A percentile compares a stretch with the other conserved stretches of the same genome.
Conservation (phyloP, 2,329 filamentous ascomycete species). For the Aureobasidium sp. region DNA sequence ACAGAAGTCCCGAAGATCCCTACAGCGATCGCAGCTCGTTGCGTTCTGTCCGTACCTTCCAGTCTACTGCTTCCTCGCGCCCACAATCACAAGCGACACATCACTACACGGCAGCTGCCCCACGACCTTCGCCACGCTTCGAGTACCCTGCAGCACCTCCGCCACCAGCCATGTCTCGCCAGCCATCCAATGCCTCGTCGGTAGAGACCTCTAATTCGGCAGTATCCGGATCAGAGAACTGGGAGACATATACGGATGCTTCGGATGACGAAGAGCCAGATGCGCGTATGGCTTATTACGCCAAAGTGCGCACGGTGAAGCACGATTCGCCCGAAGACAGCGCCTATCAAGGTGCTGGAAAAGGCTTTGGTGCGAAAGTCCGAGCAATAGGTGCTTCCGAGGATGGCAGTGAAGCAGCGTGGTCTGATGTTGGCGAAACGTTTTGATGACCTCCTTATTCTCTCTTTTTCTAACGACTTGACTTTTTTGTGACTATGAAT, state of each 20-base stretch:
- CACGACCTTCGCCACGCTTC: conserved; percentile 18
- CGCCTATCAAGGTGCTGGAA: conserved; percentile 21
- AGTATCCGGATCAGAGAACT: conserved; percentile 60
- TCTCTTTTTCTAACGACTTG: background rate
- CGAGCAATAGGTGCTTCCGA: conserved; percentile 23
- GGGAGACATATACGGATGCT: conserved; percentile 86
- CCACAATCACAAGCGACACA: conserved; percentile 21
- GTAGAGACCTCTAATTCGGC: conserved; percentile 28
- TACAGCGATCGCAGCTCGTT: conserved; percentile 59
- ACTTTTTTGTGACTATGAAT: background rate
- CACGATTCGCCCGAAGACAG: conserved; percentile 42
- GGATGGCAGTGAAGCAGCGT: conserved; percentile 30
- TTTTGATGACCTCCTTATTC: conserved; percentile 24
- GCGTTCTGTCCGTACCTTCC: conserved; percentile 19
- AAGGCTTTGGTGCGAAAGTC: conserved; percentile 3
- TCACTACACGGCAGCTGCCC: background rate
- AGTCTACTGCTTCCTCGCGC: conserved; percentile 15
- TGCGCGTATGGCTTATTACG: conserved; percentile 70
- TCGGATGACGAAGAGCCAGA: conserved; percentile 53
- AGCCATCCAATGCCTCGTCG: conserved; percentile 29
- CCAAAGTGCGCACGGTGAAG: conserved; percentile 59
- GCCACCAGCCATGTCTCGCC: conserved; percentile 22
- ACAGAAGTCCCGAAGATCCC: conserved; percentile 68
- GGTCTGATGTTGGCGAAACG: conserved; percentile 32
- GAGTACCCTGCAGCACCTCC: conserved; percentile 27